Base-by-base conservation (phyloP, 495 filamentous ascomycete species). In the Hamigera avellanea region DNA sequence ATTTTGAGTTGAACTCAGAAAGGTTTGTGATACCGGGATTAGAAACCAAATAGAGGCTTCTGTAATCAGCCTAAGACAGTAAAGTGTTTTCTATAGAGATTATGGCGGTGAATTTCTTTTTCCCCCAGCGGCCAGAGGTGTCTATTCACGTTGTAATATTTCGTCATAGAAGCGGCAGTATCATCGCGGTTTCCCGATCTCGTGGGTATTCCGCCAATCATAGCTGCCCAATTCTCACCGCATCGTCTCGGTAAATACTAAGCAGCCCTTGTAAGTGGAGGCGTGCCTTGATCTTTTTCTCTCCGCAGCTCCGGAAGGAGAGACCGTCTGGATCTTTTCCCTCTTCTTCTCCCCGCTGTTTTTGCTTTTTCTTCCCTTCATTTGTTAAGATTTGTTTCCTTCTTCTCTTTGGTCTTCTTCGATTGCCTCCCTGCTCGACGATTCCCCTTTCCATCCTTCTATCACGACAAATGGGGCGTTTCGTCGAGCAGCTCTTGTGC, bases 381-480 rank as follows among this genome's bases (percentile, higher is more conserved):
- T 32, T 2, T 17, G 9, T 40, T n/a, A n/a, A n/a, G n/a, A n/a
- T 41, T 19, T 18, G 5, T n/a, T 14, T 33, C 18, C 36, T 42
- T 32, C 37, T 33, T 40, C 31, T 32, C 31, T 32, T 39, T 28
- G 16, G 15, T 35, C 27, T 39, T 35, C 16, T 16, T 19, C 18
- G 29, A 35, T 26, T 28, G 14, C 10, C 28, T 36, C 21, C 14
- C 30, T 39, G 15, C 42, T 48, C 46, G 50, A 49, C 44, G 39
- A 39, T 25, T n/a, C n/a, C n/a, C 47, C 42, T 27, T 45, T 17
- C 39, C 21, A 31, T 36, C 25, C 33, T 36, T 39, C 38, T 39
- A 39, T 13, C 32, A 37, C 29, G 32, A 48, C 61, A 54, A 59
- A 68, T 68, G 64, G 48, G 56, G 44, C 41, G 43, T 40, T 43